These are phyloP conservation scores for Kregervanrija fluxuum DNA, from an alignment of 805 yeast genomes.

Conservation along the genomic window DNA sequence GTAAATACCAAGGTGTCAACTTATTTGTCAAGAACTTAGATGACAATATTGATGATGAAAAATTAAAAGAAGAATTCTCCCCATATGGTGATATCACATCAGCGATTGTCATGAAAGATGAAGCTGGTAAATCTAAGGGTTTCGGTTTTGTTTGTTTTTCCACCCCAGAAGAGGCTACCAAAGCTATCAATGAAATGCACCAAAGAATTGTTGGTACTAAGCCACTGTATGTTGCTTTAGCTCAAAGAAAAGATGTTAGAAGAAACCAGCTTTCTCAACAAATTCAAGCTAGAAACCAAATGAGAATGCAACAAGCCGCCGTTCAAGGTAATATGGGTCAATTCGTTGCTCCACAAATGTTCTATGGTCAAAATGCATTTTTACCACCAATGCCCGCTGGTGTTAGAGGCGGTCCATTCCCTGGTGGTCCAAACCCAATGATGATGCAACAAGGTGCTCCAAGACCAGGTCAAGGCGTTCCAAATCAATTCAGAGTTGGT, in stretches of 20 bases:
- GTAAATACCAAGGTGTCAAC: slow-evolving; percentile 96
- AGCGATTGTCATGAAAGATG: slow-evolving; percentile 94
- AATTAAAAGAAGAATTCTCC: slow-evolving; percentile 83
- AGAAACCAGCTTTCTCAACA: slow-evolving; percentile 96
- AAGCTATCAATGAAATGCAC: slow-evolving; percentile 97
- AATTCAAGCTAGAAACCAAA: slow-evolving; percentile 95
- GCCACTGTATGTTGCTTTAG: slow-evolving; percentile 97
- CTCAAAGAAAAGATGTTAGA: slow-evolving; percentile 98
- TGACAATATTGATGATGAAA: slow-evolving; percentile 86
- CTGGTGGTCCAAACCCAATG: slow-evolving; percentile 68
- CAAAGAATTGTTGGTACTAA: slow-evolving; percentile 91
- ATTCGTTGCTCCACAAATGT: slow-evolving; percentile 72
- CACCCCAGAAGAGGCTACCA: slow-evolving; percentile 97
- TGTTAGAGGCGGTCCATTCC: slow-evolving; percentile 72
- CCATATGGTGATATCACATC: slow-evolving; percentile 94
- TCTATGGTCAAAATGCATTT: slow-evolving; percentile 80
- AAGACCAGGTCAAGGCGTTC: slow-evolving; percentile 52
- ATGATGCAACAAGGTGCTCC: slow-evolving; percentile 58
- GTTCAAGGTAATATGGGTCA: slow-evolving; percentile 83
- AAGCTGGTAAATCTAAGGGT: slow-evolving; percentile 91
- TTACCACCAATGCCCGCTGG: slow-evolving; percentile 43
- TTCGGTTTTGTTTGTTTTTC: slow-evolving; percentile 98
- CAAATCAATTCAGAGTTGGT: slow-evolving; percentile 57
- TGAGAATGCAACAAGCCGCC: slow-evolving; percentile 96
- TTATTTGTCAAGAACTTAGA: slow-evolving; percentile 95